Base-by-base conservation (phyloP, 2,329 filamentous ascomycete species). In the Apiospora kogelbergensis region DNA sequence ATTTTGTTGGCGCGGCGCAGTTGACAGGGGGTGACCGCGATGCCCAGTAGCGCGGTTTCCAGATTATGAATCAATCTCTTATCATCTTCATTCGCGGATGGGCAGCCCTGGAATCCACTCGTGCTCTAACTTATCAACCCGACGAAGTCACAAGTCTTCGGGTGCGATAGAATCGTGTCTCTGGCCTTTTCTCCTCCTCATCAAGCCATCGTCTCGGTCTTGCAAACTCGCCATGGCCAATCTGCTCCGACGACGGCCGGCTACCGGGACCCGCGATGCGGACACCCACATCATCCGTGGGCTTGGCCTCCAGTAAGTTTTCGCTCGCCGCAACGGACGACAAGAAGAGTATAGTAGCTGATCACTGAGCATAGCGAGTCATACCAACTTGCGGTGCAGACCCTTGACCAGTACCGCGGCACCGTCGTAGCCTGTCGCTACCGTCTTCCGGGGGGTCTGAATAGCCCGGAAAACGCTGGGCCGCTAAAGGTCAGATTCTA, bases 401-500 rank as follows among this genome's bases (percentile, higher is more conserved):
- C 57, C 3, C 64, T 66, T 22, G 68, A 30, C 6, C 57, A 60
- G 15, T 64, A 67, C 63, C 40, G 42, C 33, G 33, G 63, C 24
- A 44, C 37, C 22, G 30, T 37, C 2, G 30, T 69, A 5, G 63
- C 68, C 17, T 66, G 68, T 11, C 68, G 48, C 11, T 69, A 69
- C n/a, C 9, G 24, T 15, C 44, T 42, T 30, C 68, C 63, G 7
- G 6, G 17, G 9, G 0, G 4, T 17, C 33, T 46, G 7, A 37
- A 15, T 9, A 40, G 26, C 20, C 26, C 7, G 10, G 65, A 24
- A 15, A 40, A 5, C 20, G 17, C 9, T 20, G 48, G 3, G 6
- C 6, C 65, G 10, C 44, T 70, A 15, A 30, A 66, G 57, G 63
- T n/a, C 15, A 42, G 22, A 11, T 44, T 72, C 37, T 70, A 71